Evolutionary conservation across 441 rosid genomes (phyloP).

Genomic region (Eugenia klotzschiana): DNA sequence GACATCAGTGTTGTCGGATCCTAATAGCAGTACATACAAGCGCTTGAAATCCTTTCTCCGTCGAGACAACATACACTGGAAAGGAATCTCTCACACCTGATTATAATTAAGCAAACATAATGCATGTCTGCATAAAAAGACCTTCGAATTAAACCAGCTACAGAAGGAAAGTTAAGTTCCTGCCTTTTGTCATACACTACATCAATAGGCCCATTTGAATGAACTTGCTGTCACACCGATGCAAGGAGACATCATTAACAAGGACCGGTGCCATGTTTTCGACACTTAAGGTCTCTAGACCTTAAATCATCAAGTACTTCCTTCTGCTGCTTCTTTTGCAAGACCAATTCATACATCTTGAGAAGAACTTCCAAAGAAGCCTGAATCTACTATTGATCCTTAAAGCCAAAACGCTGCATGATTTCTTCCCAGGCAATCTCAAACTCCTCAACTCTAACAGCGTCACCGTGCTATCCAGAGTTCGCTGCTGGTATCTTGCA

Average conservation of each 20-base stretch:
- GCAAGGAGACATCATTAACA: constrained; percentile 49
- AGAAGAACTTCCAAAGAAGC: constrained; percentile 57
- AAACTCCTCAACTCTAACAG: constrained; percentile 54
- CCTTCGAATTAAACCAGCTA: constrained; percentile 48
- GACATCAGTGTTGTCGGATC: constrained; percentile 33
- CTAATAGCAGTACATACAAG: constrained; percentile 28
- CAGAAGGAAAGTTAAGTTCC: constrained; percentile 49
- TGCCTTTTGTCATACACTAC: constrained; percentile 39
- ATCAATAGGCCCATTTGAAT: constrained; percentile 35
- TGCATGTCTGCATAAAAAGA: constrained; percentile 57
- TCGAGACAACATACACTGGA: constrained; percentile 43
- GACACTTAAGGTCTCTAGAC: constrained; percentile 25
- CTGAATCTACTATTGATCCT: constrained; percentile 31
- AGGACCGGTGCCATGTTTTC: constrained; percentile 37
- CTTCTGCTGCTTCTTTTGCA: constrained; percentile 32
- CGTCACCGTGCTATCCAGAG: constrained; percentile 28
- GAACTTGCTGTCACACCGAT: constrained; percentile 29
- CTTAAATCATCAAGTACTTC: constrained; percentile 47
- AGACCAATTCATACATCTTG: constrained; percentile 32
- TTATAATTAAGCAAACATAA: constrained; percentile 34
- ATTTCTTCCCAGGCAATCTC: constrained; percentile 60
- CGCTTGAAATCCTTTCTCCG: constrained; percentile 76
- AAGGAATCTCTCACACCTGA: constrained; percentile 53
- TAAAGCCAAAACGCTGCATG: constrained; percentile 32
- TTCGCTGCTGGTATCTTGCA: background rate